A percentile compares a stretch with the other conserved stretches of the same genome.
Conservation (phyloP, 768 basidiomycete species). For the Amanita molliuscula region DNA sequence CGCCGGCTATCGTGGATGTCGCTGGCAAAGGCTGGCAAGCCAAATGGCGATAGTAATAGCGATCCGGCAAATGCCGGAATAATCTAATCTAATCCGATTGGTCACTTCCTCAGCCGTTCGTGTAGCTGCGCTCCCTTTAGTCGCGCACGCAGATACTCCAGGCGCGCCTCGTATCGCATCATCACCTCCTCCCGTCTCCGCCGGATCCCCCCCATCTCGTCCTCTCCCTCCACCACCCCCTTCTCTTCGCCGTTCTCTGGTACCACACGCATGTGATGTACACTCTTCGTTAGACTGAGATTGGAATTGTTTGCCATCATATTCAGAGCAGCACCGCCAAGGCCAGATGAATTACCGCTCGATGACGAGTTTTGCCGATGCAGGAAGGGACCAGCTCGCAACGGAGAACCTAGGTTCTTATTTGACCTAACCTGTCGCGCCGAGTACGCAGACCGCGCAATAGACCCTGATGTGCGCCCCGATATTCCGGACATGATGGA, state of each 20-base stretch:
- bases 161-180: conserved; percentile 59
- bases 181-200: conserved; percentile 61
- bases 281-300: conserved; percentile 42
- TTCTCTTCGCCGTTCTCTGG: conserved; percentile 33
- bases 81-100: conserved; percentile 15
- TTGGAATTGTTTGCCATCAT: conserved; percentile 27
- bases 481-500: conserved; percentile 49
- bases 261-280: conserved; percentile 39
- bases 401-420: conserved; percentile 17
- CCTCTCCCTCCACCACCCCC: conserved; percentile 28
- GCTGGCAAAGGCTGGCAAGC: conserved; percentile 19
- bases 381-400: conserved; percentile 19
- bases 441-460: conserved; percentile 36
- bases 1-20: conserved; percentile 25
- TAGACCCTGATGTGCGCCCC: conserved; percentile 35
- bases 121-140: conserved; percentile 77
- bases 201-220: conserved; percentile 62
- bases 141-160: conserved; percentile 76
- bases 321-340: conserved; percentile 20
- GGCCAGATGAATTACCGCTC: conserved; percentile 39
- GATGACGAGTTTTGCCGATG: conserved; percentile 53
- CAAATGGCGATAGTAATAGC: conserved; percentile 17
- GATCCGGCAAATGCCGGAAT: conserved; percentile 21
- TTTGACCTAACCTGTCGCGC: conserved; percentile 24
- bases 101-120: conserved; percentile 58